Evolutionary conservation across 164 flowering plant genomes (phyloP).

Genomic region (Warburgia ugandensis): DNA sequence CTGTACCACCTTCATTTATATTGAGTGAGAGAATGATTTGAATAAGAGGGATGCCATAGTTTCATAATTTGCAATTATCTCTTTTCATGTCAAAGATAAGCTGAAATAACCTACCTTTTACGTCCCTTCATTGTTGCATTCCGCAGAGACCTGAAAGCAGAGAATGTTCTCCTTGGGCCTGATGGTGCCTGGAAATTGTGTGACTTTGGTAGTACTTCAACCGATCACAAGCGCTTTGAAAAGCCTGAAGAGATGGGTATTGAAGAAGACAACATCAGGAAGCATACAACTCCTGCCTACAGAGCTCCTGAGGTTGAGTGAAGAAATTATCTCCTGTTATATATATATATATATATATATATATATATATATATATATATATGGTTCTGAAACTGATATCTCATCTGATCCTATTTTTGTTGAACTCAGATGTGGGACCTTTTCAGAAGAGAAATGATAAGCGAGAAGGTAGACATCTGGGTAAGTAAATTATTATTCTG

Average conservation of each 20-base stretch:
- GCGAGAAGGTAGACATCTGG: conserved; percentile 99
- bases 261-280: conserved; percentile 97
- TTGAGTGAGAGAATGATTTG: too few species aligned
- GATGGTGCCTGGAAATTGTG: conserved; percentile 96
- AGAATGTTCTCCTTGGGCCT: conserved; percentile 75
- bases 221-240: conserved; percentile 92
- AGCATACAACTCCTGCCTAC: conserved; percentile 96
- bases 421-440: conserved; percentile 93
- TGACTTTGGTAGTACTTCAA: conserved; percentile 96
- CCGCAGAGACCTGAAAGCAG: conserved; percentile 91
- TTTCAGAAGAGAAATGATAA: conserved; percentile 75
- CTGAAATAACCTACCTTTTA: too few species aligned
- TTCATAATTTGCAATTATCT: too few species aligned
- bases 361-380: conserved; percentile 4
- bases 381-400: conserved; percentile 16
- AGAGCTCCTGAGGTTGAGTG: conserved; percentile 91
- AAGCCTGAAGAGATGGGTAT: conserved; percentile 98
- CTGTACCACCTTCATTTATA: too few species aligned
- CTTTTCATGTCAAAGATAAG: too few species aligned
- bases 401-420: conserved; percentile 13
- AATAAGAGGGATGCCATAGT: too few species aligned
- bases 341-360: conserved; percentile 6
- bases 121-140: conserved; percentile 1
- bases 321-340: conserved; percentile 4
- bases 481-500: conserved; percentile 36